Conservation (phyloP, 306 rosid genomes). For the Luffa aegyptiaca region DNA sequence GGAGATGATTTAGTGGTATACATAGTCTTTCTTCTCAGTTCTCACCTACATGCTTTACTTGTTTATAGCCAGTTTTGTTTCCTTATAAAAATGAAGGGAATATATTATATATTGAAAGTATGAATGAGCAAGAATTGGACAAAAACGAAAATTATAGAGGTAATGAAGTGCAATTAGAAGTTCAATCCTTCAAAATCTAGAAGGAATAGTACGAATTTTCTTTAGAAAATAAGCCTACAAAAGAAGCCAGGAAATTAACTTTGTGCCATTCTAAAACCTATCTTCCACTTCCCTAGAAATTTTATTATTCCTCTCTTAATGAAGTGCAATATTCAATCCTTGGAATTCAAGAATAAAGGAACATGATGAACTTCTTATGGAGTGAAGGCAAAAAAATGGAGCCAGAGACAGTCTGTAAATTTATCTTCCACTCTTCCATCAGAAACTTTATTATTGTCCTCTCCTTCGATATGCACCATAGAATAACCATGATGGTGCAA, state of each 20-base stretch:
- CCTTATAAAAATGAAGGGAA: not conserved
- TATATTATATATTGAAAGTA: not conserved
- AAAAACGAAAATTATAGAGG: not conserved
- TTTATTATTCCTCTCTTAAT: not conserved
- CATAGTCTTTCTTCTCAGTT: constrained; percentile 11
- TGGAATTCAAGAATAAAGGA: not conserved
- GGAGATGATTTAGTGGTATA: constrained; percentile 84
- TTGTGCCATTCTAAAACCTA: not conserved
- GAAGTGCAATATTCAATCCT: not conserved
- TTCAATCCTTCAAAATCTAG: not conserved
- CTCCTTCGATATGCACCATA: not conserved
- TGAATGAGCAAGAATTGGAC: not conserved
- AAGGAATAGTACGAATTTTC: not conserved
- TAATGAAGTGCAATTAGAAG: not conserved
- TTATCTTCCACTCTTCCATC: not conserved
- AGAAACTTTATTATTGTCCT: not conserved
- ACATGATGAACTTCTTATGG: not conserved
- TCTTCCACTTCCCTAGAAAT: not conserved
- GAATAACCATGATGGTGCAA: not conserved
- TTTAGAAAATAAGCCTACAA: not conserved
- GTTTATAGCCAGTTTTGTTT: not conserved
- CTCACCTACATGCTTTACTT: not conserved
- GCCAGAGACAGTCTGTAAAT: not conserved
- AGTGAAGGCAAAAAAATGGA: not conserved
- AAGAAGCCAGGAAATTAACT: not conserved